These are phyloP conservation scores for Saturnispora dispora DNA, from an alignment of 805 yeast genomes.

Conservation along the genomic window DNA sequence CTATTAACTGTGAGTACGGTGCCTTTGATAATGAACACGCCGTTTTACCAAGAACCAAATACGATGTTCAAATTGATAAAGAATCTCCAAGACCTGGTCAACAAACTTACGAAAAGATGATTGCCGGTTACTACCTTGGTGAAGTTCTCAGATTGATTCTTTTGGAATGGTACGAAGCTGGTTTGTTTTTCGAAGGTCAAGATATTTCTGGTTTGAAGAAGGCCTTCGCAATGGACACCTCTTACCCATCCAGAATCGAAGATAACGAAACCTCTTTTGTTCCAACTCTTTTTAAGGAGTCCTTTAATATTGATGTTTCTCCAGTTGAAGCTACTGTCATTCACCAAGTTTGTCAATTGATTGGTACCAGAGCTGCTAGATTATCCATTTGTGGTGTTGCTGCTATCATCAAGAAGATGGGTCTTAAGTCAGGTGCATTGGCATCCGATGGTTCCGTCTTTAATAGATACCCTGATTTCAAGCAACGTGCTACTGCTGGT, in stretches of 20 bases:
- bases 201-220: conserved; percentile 51
- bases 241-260: conserved; percentile 80
- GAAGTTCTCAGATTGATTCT: conserved; percentile 78
- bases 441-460: conserved; percentile 97
- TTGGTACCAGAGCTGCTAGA: conserved; percentile 90
- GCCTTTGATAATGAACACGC: conserved; percentile 88
- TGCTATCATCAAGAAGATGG: conserved; percentile 84
- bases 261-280: conserved; percentile 78
- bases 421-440: conserved; percentile 66
- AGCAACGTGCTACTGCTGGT: conserved; percentile 80
- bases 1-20: conserved; percentile 97
- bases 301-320: conserved; percentile 57
- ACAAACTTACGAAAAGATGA: conserved; percentile 94
- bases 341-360: conserved; percentile 73
- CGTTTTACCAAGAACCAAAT: conserved; percentile 82
- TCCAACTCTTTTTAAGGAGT: conserved; percentile 50
- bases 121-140: conserved; percentile 93
- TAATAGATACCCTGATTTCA: conserved; percentile 89
- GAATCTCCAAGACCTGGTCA: conserved; percentile 95
- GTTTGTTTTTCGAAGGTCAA: conserved; percentile 61
- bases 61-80: conserved; percentile 69
- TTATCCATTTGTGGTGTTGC: conserved; percentile 92
- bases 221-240: conserved; percentile 77
- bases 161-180: conserved; percentile 58
- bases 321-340: conserved; percentile 72